A percentile compares a stretch with the other conserved stretches of the same genome.
Conservation (phyloP, 106 monocot genomes). For the Chionographis japonica region DNA sequence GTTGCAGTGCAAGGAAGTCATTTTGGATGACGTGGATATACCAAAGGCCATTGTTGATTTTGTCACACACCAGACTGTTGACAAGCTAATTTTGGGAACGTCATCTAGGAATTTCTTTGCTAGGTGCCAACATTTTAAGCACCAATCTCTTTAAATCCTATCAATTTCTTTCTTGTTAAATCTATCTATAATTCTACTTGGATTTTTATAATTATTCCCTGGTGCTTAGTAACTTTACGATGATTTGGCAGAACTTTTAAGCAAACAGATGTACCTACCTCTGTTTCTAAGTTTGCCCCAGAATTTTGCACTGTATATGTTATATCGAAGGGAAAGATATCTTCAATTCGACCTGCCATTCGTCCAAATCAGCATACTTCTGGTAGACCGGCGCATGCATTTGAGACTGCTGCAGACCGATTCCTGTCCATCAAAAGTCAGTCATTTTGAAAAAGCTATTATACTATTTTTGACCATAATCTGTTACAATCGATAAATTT, state of each 20-base stretch:
- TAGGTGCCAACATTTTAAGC: slow-evolving; percentile 19
- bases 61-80: slow-evolving; percentile 25
- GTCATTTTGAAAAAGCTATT: slow-evolving; percentile 5
- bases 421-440: slow-evolving; percentile 55
- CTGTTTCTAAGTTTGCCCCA: slow-evolving; percentile 49
- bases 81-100: slow-evolving; percentile 55
- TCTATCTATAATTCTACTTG: neutral
- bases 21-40: slow-evolving; percentile 42
- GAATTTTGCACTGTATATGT: slow-evolving; percentile 54
- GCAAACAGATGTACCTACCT: slow-evolving; percentile 36
- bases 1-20: slow-evolving; percentile 64
- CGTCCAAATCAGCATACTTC: slow-evolving; percentile 16
- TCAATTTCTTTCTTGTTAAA: neutral
- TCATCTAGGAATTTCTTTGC: slow-evolving; percentile 35
- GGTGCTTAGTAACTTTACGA: neutral
- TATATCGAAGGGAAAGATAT: slow-evolving; percentile 63
- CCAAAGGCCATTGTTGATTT: slow-evolving; percentile 55
- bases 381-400: neutral
- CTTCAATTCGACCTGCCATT: slow-evolving; percentile 39
- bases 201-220: neutral
- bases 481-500: too few species aligned
- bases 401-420: slow-evolving; percentile 14
- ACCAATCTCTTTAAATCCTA: neutral
- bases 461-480: neutral
- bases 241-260: slow-evolving; percentile 37